Evolutionary conservation across 176 grass and related monocot species (phyloP).

Genomic region (Lolium perenne): DNA sequence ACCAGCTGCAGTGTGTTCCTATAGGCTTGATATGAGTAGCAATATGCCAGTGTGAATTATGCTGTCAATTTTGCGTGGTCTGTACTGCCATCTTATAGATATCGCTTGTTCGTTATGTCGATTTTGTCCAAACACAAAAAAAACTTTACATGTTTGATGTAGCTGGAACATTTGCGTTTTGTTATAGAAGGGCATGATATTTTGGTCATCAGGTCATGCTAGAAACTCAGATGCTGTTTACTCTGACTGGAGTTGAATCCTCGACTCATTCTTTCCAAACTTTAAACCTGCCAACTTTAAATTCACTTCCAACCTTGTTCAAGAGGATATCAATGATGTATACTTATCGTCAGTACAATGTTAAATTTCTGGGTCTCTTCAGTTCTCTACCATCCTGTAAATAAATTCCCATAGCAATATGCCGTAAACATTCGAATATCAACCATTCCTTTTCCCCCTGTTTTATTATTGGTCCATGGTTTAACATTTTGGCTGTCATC

Average conservation of each 20-base stretch:
- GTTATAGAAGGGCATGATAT: neutral
- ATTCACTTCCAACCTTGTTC: neutral
- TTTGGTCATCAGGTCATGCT: neutral
- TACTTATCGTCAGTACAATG: neutral
- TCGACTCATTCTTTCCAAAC: neutral
- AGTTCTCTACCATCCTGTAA: neutral
- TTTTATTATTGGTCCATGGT: neutral
- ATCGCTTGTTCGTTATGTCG: neutral
- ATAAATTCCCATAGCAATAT: neutral
- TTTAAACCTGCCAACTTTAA: constrained; percentile 1
- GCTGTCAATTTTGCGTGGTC: neutral
- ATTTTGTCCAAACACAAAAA: neutral
- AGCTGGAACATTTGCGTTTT: neutral
- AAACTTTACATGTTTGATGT: neutral
- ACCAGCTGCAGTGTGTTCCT: neutral
- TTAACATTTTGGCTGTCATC: constrained; percentile 23
- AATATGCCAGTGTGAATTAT: neutral
- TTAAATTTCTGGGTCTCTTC: neutral
- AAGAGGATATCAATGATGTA: neutral
- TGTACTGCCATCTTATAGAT: neutral
- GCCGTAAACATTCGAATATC: constrained; percentile 14
- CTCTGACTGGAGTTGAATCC: neutral
- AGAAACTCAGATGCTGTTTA: neutral
- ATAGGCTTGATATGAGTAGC: neutral
- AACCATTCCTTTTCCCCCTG: neutral